Percentiles rank a stretch among this genome's conserved stretches.
Conservation (phyloP, 257 asterid species). For the Rubia yunnanensis region DNA sequence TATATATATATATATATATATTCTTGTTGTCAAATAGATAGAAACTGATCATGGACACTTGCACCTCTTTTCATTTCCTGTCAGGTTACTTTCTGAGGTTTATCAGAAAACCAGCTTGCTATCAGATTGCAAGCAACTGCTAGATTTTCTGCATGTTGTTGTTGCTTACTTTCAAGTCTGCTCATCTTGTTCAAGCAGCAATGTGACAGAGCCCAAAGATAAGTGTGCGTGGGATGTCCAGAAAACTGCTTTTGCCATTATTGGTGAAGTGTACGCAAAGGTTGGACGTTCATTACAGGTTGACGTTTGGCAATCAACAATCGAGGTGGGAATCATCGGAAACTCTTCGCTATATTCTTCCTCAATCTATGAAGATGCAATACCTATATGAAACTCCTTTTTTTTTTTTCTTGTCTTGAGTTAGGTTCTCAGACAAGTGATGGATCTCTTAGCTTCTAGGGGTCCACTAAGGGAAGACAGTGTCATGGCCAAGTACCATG, state of each 20-base stretch:
- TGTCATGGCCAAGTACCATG: slow-evolving; percentile 43
- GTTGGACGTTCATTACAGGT: slow-evolving; percentile 55
- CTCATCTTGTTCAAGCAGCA: slow-evolving; percentile 32
- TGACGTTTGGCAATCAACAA: slow-evolving; percentile 62
- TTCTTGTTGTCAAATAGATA: not conserved
- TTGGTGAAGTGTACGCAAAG: slow-evolving; percentile 61
- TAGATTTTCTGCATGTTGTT: slow-evolving; percentile 56
- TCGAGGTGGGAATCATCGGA: slow-evolving; percentile 51
- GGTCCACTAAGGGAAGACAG: slow-evolving; percentile 46
- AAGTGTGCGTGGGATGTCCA: slow-evolving; percentile 40
- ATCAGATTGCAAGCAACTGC: slow-evolving; percentile 47
- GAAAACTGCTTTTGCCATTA: slow-evolving; percentile 51
- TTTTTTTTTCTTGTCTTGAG: slow-evolving; percentile 22
- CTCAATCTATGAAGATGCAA: not conserved
- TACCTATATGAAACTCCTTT: slow-evolving; percentile 21
- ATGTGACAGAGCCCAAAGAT: slow-evolving; percentile 22
- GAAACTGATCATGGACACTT: not conserved
- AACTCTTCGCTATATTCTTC: slow-evolving; percentile 2
- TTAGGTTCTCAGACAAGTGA: slow-evolving; percentile 62
- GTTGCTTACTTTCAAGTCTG: slow-evolving; percentile 39
- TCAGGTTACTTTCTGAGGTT: slow-evolving; percentile 57
- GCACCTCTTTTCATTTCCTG: not conserved
- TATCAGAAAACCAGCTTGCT: slow-evolving; percentile 39
- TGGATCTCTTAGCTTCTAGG: slow-evolving; percentile 67
- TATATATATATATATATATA: too few relatives aligned